Conservation (phyloP, 164 flowering plant genomes). For the Macadamia tetraphylla region DNA sequence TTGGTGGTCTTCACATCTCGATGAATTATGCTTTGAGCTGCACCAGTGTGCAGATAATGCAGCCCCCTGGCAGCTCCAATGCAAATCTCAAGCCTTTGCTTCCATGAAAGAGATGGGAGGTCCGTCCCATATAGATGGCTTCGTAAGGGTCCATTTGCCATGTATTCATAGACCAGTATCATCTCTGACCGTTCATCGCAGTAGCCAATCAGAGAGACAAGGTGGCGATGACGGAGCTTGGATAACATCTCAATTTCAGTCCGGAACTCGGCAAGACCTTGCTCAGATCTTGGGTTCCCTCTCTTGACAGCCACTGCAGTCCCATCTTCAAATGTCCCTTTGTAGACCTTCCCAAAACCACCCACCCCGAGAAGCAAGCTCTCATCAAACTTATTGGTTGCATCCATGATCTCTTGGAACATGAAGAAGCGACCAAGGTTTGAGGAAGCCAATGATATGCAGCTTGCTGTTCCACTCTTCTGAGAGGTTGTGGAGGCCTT, state of each 20-base stretch:
- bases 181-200: slow-evolving; percentile 91
- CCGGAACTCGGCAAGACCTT: slow-evolving; percentile 87
- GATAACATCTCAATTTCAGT: slow-evolving; percentile 94
- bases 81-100: slow-evolving; percentile 89
- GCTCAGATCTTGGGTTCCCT: slow-evolving; percentile 88
- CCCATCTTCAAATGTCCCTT: slow-evolving; percentile 82
- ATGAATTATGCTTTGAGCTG: slow-evolving; percentile 81
- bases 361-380: slow-evolving; percentile 84
- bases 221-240: slow-evolving; percentile 91
- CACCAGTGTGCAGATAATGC: slow-evolving; percentile 97
- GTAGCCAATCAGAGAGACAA: slow-evolving; percentile 91
- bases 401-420: slow-evolving; percentile 80
- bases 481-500: slow-evolving; percentile 69
- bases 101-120: slow-evolving; percentile 81
- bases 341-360: slow-evolving; percentile 92
- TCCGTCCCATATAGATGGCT: slow-evolving; percentile 88
- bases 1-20: slow-evolving; percentile 94
- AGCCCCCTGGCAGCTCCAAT: slow-evolving; percentile 94
- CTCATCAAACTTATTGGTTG: slow-evolving; percentile 87
- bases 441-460: slow-evolving; percentile 63
- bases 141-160: slow-evolving; percentile 94
- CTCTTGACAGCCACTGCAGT: slow-evolving; percentile 83
- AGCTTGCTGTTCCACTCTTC: slow-evolving; percentile 87
- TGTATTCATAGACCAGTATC: slow-evolving; percentile 89
- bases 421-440: slow-evolving; percentile 65